Evolutionary conservation across 1,139 yeast species (phyloP).

Genomic region (Hansenula sp.): DNA sequence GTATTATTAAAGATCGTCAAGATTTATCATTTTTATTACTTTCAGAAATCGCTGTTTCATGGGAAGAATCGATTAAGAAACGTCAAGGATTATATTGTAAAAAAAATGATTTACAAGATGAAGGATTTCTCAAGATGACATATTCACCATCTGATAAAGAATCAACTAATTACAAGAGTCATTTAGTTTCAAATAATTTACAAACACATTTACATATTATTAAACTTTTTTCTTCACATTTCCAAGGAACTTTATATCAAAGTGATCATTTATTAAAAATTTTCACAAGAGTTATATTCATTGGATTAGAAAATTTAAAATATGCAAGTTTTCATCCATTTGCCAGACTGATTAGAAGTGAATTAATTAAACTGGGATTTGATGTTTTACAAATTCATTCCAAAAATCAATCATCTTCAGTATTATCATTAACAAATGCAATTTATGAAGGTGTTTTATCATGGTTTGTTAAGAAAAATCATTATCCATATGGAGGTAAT

Average conservation of each 20-base stretch:
- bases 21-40: slow-evolving; percentile 56
- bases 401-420: slow-evolving; percentile 39
- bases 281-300: slow-evolving; percentile 57
- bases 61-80: slow-evolving; percentile 63
- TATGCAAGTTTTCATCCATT: slow-evolving; percentile 78
- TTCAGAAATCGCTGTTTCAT: slow-evolving; percentile 55
- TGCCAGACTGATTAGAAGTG: slow-evolving; percentile 72
- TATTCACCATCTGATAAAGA: slow-evolving; percentile 80
- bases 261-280: slow-evolving; percentile 67
- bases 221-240: slow-evolving; percentile 69
- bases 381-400: slow-evolving; percentile 58
- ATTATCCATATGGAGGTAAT: slow-evolving; percentile 86
- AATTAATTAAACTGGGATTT: slow-evolving; percentile 63
- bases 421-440: slow-evolving; percentile 40
- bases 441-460: slow-evolving; percentile 65
- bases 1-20: slow-evolving; percentile 67
- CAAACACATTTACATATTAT: slow-evolving; percentile 73
- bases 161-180: slow-evolving; percentile 50
- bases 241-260: slow-evolving; percentile 75
- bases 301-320: slow-evolving; percentile 52
- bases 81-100: slow-evolving; percentile 64
- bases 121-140: slow-evolving; percentile 77
- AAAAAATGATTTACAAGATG: slow-evolving; percentile 51
- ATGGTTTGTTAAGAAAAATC: slow-evolving; percentile 67
- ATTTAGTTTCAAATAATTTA: slow-evolving; percentile 44